Conservation (phyloP, 768 basidiomycete genomes). For the Cyclocybe aegerita region DNA sequence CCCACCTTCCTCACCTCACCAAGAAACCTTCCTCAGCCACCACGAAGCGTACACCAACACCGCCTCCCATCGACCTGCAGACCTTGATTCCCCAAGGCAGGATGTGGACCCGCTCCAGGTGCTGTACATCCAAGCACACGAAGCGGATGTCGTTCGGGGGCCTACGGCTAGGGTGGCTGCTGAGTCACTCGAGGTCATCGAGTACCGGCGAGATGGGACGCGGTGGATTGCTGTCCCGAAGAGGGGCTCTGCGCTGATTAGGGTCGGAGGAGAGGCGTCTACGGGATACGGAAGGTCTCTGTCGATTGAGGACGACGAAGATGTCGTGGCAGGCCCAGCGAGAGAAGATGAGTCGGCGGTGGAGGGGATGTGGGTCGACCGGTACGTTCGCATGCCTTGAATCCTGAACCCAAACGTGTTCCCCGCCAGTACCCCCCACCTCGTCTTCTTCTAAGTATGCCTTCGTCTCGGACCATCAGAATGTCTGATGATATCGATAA, state of each 20-base stretch:
- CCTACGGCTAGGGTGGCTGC: constrained; percentile 40
- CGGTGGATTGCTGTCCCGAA: constrained; percentile 9
- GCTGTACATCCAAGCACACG: constrained; percentile 68
- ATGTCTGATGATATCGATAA: background rate
- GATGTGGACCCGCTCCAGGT: constrained; percentile 11
- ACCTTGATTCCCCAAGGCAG: background rate
- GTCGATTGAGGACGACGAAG: constrained; percentile 16
- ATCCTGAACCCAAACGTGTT: background rate
- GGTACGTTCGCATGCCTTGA: constrained; percentile 52
- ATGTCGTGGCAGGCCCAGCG: constrained; percentile 14
- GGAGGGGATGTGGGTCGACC: constrained; percentile 68
- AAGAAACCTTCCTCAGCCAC: constrained; percentile 11
- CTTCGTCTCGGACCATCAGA: background rate
- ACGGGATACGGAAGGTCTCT: background rate
- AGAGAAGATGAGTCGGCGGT: constrained; percentile 18
- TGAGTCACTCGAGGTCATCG: constrained; percentile 32
- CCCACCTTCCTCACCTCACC: background rate
- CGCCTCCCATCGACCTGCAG: background rate
- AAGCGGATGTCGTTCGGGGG: constrained; percentile 69
- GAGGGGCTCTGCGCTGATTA: constrained; percentile 35
- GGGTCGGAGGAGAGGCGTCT: constrained; percentile 18
- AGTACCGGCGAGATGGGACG: constrained; percentile 11
- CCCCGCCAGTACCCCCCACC: background rate
- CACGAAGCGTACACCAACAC: constrained; percentile 7
- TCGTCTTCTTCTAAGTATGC: background rate